Evolutionary conservation across 2,329 filamentous ascomycete species (phyloP).

Genomic region (Fusarium ramigenum): DNA sequence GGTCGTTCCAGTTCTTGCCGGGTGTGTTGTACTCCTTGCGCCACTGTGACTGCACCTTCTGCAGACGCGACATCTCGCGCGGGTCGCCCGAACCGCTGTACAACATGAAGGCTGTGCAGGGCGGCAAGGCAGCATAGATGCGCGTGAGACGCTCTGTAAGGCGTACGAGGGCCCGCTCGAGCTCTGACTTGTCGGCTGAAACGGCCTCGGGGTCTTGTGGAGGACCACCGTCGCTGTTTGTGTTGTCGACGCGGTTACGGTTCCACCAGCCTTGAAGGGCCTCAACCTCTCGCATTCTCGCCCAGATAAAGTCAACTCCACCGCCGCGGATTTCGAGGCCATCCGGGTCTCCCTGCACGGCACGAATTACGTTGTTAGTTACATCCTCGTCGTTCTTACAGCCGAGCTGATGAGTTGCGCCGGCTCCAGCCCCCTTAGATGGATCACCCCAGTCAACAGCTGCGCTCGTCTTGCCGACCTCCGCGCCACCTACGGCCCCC

Average conservation of each 20-base stretch:
- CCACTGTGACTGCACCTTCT: constrained; percentile 68
- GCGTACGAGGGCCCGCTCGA: constrained; percentile 58
- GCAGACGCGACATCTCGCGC: constrained; percentile 70
- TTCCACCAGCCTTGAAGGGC: constrained; percentile 75
- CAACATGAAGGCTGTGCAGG: constrained; percentile 71
- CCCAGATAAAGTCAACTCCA: constrained; percentile 74
- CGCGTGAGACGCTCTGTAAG: constrained; percentile 61
- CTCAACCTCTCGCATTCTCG: constrained; percentile 72
- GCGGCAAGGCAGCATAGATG: constrained; percentile 67
- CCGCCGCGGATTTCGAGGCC: constrained; percentile 66
- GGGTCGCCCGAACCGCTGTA: constrained; percentile 75
- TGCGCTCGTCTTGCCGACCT: constrained; percentile 71
- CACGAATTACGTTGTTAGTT: constrained; percentile 63
- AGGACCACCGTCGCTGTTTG: constrained; percentile 48
- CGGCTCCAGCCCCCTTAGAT: constrained; percentile 63
- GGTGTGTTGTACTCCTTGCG: constrained; percentile 71
- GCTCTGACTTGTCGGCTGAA: constrained; percentile 39
- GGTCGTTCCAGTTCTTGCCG: constrained; percentile 71
- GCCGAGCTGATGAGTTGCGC: constrained; percentile 65
- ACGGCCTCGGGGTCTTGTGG: constrained; percentile 39
- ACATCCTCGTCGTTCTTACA: constrained; percentile 70
- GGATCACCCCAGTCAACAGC: constrained; percentile 93
- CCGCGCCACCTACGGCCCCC: constrained; percentile 62
- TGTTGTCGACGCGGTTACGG: constrained; percentile 57
- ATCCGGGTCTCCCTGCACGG: constrained; percentile 66